Conservation (phyloP, 768 basidiomycete species). For the Russula emetica region DNA sequence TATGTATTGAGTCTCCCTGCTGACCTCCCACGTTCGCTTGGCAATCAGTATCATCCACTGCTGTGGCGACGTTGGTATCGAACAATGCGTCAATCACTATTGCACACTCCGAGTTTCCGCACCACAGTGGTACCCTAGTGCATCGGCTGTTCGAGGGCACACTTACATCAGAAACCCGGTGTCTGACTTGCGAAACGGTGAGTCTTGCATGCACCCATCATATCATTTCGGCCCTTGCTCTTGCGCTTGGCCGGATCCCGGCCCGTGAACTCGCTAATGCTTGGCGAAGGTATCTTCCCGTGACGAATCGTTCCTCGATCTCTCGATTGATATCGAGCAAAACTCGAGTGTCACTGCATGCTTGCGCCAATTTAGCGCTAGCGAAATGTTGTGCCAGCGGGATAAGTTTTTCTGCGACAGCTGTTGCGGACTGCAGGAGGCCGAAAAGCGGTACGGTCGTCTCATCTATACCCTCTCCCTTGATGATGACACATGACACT, state of each 20-base stretch:
- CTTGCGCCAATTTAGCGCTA: slow-evolving; percentile 92
- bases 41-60: slow-evolving; percentile 55
- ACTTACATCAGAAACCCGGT: slow-evolving; percentile 95
- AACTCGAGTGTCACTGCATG: slow-evolving; percentile 96
- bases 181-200: slow-evolving; percentile 96
- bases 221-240: background rate
- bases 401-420: slow-evolving; percentile 99
- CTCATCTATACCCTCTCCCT: slow-evolving; percentile 7
- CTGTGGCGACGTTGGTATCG: slow-evolving; percentile 52
- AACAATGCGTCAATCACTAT: slow-evolving; percentile 37
- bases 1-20: background rate
- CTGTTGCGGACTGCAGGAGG: slow-evolving; percentile 95
- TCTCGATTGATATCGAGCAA: slow-evolving; percentile 99
- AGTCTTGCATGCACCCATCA: slow-evolving; percentile 1
- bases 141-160: slow-evolving; percentile 91
- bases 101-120: slow-evolving; percentile 42
- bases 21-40: slow-evolving; percentile 11
- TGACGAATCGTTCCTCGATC: slow-evolving; percentile 93
- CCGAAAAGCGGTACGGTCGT: slow-evolving; percentile 80
- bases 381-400: slow-evolving; percentile 95
- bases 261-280: slow-evolving; percentile 31
- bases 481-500: background rate
- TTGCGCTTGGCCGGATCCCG: slow-evolving; percentile 6
- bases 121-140: slow-evolving; percentile 62
- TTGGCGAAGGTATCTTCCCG: slow-evolving; percentile 47